Evolutionary conservation across 2,329 filamentous ascomycete species (phyloP).

Genomic region (Stemphylium lycopersici): DNA sequence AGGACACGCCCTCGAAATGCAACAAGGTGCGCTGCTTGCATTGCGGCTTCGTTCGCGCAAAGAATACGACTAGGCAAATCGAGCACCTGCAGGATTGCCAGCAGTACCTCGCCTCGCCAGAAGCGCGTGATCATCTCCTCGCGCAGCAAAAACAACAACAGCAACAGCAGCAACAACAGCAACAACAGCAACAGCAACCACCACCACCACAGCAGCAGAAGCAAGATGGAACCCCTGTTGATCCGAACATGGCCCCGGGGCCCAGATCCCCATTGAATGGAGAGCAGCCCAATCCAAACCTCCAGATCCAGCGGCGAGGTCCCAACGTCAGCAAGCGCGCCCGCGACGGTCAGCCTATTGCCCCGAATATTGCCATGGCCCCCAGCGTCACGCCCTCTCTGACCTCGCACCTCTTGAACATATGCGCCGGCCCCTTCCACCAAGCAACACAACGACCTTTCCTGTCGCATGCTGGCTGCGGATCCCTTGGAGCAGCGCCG

Average conservation of each 20-base stretch:
- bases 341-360: conserved; percentile 47
- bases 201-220: conserved; percentile 21
- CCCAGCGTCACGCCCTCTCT: conserved; percentile 54
- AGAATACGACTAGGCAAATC: conserved; percentile 59
- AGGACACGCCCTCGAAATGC: conserved; percentile 53
- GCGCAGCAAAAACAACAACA: conserved; percentile 19
- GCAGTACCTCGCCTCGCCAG: conserved; percentile 52
- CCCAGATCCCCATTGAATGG: conserved; percentile 52
- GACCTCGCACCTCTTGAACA: conserved; percentile 63
- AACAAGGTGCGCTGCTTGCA: conserved; percentile 57
- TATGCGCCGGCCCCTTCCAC: conserved; percentile 55
- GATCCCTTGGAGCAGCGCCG: conserved; percentile 61
- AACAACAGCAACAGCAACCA: conserved; percentile 17
- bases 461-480: conserved; percentile 68
- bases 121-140: conserved; percentile 48
- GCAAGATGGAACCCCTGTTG: conserved; percentile 24
- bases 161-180: conserved; percentile 19
- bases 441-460: conserved; percentile 70
- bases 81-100: conserved; percentile 57
- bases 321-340: conserved; percentile 47
- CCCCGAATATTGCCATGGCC: conserved; percentile 33
- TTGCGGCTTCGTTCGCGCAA: conserved; percentile 58
- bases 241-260: conserved; percentile 23
- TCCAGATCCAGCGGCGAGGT: conserved; percentile 53
- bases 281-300: conserved; percentile 56